Conservation (phyloP, 2,329 filamentous ascomycete species). For the Mycogone perniciosa region DNA sequence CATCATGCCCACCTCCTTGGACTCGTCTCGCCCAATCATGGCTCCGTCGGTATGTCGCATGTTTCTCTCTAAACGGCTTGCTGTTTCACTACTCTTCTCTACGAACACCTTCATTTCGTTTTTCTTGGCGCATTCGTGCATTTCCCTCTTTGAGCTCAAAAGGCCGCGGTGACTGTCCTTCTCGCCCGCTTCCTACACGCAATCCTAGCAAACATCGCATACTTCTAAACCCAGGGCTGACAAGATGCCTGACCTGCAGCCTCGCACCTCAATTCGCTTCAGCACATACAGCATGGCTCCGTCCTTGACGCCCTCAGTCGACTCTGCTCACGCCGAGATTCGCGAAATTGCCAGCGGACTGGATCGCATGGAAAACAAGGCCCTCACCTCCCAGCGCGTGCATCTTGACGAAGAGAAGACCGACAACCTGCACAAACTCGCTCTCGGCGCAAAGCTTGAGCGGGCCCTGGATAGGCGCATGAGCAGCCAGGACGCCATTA, state of each 20-base stretch:
- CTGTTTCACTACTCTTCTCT: background rate
- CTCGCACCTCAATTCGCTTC: constrained; percentile 49
- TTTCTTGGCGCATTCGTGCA: background rate
- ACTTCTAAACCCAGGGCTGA: constrained; percentile 9
- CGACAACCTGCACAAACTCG: constrained; percentile 77
- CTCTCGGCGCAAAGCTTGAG: constrained; percentile 84
- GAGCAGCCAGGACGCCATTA: constrained; percentile 82
- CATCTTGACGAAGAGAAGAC: constrained; percentile 72
- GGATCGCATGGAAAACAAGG: constrained; percentile 85
- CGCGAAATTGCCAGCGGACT: constrained; percentile 70
- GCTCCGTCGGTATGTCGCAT: constrained; percentile 50
- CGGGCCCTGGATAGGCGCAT: constrained; percentile 80
- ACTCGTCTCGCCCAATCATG: constrained; percentile 57
- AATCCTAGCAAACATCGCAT: too few relatives aligned
- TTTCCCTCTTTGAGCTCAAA: background rate
- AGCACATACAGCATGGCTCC: constrained; percentile 56
- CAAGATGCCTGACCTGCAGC: constrained; percentile 29
- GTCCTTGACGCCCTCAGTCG: constrained; percentile 53
- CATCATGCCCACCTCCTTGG: constrained; percentile 51
- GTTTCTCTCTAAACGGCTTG: background rate
- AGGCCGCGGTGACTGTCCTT: too few relatives aligned
- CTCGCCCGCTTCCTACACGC: too few relatives aligned
- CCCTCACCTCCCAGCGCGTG: constrained; percentile 67
- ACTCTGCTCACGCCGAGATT: constrained; percentile 53
- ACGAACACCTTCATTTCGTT: constrained; percentile 9